These are phyloP conservation scores for Coemansia nantahalensis DNA, from an alignment of 192 early-diverging fungal genomes.

Conservation along the genomic window DNA sequence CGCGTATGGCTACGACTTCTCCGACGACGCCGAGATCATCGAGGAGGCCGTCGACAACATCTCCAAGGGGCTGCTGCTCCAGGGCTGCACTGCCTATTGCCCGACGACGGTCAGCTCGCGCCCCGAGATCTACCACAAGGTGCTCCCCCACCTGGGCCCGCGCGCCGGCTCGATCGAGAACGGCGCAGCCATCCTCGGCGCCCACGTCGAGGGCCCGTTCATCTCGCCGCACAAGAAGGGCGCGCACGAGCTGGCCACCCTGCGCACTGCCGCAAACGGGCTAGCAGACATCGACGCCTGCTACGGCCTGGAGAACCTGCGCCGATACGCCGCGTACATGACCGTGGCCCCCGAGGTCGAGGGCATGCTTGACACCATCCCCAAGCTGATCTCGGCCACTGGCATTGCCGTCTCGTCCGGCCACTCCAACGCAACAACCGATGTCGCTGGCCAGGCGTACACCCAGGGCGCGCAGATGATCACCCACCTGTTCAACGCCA, in stretches of 20 bases:
- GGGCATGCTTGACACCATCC: conserved; percentile 65
- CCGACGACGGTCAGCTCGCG: conserved; percentile 77
- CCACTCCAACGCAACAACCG: conserved; percentile 66
- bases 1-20: conserved; percentile 78
- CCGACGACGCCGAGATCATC: conserved; percentile 60
- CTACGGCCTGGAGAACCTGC: conserved; percentile 66
- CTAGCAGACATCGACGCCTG: conserved; percentile 63
- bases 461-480: conserved; percentile 66
- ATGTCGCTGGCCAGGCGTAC: conserved; percentile 61
- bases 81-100: conserved; percentile 78
- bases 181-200: conserved; percentile 71
- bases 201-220: conserved; percentile 70
- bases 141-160: conserved; percentile 57
- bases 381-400: conserved; percentile 58
- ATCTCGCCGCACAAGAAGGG: conserved; percentile 72
- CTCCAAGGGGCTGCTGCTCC: conserved; percentile 69
- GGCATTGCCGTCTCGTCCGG: conserved; percentile 67
- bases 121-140: conserved; percentile 68
- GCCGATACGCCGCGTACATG: conserved; percentile 62
- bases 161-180: conserved; percentile 59
- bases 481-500: conserved; percentile 85
- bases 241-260: conserved; percentile 65
- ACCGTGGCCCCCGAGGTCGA: conserved; percentile 79
- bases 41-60: conserved; percentile 64
- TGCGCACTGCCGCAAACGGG: conserved; percentile 61